phyloP scores from a whole-genome alignment of 2,329 filamentous ascomycete species.

The Alternaria novae-zelandiae region DNA sequence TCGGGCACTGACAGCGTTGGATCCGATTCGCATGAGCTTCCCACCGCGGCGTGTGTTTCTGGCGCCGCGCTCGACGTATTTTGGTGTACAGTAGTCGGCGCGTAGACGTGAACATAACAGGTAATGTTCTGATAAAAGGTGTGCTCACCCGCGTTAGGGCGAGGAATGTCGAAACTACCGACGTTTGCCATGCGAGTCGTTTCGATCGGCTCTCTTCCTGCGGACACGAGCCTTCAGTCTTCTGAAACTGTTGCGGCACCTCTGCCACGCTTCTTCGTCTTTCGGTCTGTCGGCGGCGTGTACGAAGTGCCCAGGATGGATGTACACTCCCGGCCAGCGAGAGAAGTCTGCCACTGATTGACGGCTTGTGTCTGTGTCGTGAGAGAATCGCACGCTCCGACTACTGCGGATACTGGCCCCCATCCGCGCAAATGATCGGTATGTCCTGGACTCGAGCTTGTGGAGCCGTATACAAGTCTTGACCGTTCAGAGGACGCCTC shows the following conservation, averaged over 20 bases:
- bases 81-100: constrained; percentile 14
- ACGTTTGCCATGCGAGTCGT: constrained; percentile 9
- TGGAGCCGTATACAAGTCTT: not conserved
- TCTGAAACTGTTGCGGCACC: constrained; percentile 20
- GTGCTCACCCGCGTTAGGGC: constrained; percentile 1
- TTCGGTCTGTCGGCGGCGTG: constrained; percentile 10
- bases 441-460: not conserved
- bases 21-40: not conserved
- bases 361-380: not conserved
- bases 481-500: not conserved
- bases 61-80: not conserved
- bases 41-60: not conserved
- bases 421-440: not conserved
- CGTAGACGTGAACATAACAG: constrained; percentile 19
- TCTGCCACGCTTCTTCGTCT: constrained; percentile 30
- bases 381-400: constrained; percentile 9
- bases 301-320: constrained; percentile 33
- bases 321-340: constrained; percentile 29
- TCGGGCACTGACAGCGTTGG: not conserved
- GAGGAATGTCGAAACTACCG: constrained; percentile 9
- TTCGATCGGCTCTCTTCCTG: not conserved
- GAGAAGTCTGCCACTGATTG: constrained; percentile 18
- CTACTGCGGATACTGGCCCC: not conserved
- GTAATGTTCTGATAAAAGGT: constrained; percentile 9
- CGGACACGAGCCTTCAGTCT: constrained; percentile 12